phyloP scores from a whole-genome alignment of 805 yeast species.

The Nakazawaea sp. region DNA sequence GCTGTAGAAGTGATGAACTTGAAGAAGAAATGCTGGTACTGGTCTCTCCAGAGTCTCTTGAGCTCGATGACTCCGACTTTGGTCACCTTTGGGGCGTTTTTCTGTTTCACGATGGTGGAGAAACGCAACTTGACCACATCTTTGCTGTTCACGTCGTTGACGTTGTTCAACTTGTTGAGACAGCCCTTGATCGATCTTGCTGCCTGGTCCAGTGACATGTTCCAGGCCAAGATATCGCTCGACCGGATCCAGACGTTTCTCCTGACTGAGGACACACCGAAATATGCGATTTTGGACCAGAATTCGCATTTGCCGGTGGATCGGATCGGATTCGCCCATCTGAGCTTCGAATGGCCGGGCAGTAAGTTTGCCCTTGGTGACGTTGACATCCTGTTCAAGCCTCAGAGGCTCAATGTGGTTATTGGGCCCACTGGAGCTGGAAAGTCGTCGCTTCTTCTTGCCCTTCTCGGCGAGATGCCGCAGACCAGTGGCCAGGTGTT shows the following conservation, averaged over 20 bases:
- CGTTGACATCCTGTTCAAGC: constrained; percentile 58
- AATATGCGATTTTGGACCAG: constrained; percentile 29
- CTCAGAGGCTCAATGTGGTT: constrained; percentile 79
- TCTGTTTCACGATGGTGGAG: constrained; percentile 33
- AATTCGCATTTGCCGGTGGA: constrained; percentile 25
- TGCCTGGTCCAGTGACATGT: constrained; percentile 6
- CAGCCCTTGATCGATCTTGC: constrained; percentile 25
- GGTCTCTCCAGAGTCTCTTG: constrained; percentile 30
- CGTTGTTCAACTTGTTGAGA: constrained; percentile 37
- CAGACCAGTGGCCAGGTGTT: constrained; percentile 59
- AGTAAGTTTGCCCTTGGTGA: constrained; percentile 72
- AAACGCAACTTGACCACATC: constrained; percentile 38
- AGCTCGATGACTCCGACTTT: constrained; percentile 38
- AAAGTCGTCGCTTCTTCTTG: constrained; percentile 84
- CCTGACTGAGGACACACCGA: constrained; percentile 34
- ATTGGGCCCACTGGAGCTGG: constrained; percentile 96
- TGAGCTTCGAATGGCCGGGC: constrained; percentile 20
- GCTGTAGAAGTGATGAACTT: constrained; percentile 28
- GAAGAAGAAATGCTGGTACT: constrained; percentile 24
- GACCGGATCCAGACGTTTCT: constrained; percentile 24
- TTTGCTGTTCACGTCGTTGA: constrained; percentile 37
- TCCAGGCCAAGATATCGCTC: constrained; percentile 5
- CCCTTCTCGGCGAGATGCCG: constrained; percentile 92
- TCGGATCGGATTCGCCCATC: constrained; percentile 20
- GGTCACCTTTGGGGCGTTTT: constrained; percentile 35